Evolutionary conservation across 2,329 filamentous ascomycete species (phyloP), one percentile per base, ranked within the genome.

Genomic region (Ophiostoma quercus): DNA sequence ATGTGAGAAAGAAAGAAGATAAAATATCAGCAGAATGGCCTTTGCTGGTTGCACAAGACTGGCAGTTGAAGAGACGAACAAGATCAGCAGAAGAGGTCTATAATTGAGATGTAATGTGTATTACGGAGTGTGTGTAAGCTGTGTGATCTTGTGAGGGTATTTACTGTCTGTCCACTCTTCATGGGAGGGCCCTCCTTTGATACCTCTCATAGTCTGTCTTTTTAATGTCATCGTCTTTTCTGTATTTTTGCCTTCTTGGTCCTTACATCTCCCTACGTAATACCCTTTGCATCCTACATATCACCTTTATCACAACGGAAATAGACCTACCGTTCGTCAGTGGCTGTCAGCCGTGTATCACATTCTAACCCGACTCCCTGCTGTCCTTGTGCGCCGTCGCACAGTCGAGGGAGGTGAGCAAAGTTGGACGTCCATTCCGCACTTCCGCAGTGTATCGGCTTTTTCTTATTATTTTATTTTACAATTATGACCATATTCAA

Each of bases 311-410:
- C 7, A 57, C 51, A 57, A 57, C 51, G 51, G 51, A 65, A 39
- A 65, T 34, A 2, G 37, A 43, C 63, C 16, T 66, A 29, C 63
- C 62, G 63, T 66, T 66, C 32, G 63, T 39, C 62, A 41, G 62
- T 66, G 63, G 63, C 63, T 66, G 62, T 37, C 29, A 37, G 62
- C 32, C 34, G 34, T 66, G 63, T 66, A 66, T 39, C 63, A 41
- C 37, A 34, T 22, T 62, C 25, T 14, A 43, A 43, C 12, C 16
- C 34, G n/a, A 25, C 34, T 22, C 34, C 63, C 63, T 66, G 32
- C 37, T 57, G 9, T 19, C 16, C 43, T 47, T 47, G 43, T 47
- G 43, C 43, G 43, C 43, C 12, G 51, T 25, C 25, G 51, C 51
- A 57, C 51, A 25, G 16, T 47, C 16, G 16, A 47, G 43, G 16